These are phyloP conservation scores for Rhodotorula sp. DNA, from an alignment of 1,284 basidiomycete species.

Conservation along the genomic window DNA sequence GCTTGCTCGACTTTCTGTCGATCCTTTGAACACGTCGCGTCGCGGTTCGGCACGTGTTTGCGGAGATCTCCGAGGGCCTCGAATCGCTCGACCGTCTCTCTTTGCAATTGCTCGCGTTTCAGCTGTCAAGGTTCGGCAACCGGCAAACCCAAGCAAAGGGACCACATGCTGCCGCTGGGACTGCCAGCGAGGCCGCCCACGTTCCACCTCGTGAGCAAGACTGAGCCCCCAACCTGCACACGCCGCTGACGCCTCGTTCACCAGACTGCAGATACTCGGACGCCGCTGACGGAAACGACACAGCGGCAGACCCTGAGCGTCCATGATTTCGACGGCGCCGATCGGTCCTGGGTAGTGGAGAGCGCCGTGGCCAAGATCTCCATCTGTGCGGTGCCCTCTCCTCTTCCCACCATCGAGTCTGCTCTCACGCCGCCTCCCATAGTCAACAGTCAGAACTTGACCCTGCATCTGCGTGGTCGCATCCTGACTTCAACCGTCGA, in stretches of 20 bases:
- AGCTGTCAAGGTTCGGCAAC: no score
- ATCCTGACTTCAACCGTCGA: conserved; percentile 31
- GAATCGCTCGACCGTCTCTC: not conserved
- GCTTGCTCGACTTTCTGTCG: no score
- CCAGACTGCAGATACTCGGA: conserved; percentile 4
- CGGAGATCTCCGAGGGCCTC: no score
- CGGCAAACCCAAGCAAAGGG: no score
- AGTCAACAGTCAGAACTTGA: conserved; percentile 32
- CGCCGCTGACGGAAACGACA: conserved; percentile 3
- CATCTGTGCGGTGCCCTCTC: no score
- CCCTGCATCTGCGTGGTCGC: conserved; percentile 4
- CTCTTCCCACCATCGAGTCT: no score
- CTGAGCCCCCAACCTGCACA: not conserved
- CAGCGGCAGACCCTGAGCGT: conserved; percentile 15
- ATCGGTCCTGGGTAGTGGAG: not conserved
- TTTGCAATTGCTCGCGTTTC: not conserved
- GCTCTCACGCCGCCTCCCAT: not conserved
- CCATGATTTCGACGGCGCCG: conserved; percentile 24
- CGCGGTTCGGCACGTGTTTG: no score
- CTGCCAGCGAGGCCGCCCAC: not conserved
- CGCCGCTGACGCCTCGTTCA: no score
- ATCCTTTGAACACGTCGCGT: not conserved
- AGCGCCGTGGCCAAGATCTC: conserved; percentile 59
- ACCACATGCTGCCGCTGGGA: conserved; percentile 10
- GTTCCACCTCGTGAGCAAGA: conserved; percentile 9